A percentile compares a stretch with the other conserved stretches of the same genome.
These are phyloP conservation scores for Clarireedia hainanense DNA, from an alignment of 2,329 filamentous ascomycete species.

Conservation along the genomic window DNA sequence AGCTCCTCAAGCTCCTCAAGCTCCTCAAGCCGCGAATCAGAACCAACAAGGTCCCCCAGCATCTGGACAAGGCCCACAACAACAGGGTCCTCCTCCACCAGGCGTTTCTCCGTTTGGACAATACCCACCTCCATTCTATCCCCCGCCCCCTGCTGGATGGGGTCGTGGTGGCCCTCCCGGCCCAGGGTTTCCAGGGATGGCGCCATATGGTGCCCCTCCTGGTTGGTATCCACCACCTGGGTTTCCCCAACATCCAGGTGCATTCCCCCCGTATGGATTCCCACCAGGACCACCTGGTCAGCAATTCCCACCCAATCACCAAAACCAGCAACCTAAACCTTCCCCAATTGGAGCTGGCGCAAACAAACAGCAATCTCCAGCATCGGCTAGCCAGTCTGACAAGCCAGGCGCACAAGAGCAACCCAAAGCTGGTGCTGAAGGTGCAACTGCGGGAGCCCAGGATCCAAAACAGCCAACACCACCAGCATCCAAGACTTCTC, in stretches of 20 bases:
- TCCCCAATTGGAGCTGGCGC: slow-evolving; percentile 43
- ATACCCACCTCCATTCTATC: slow-evolving; percentile 32
- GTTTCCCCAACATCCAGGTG: slow-evolving; percentile 26
- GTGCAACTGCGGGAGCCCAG: slow-evolving; percentile 30
- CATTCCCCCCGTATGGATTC: slow-evolving; percentile 46
- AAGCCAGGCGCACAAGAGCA: slow-evolving; percentile 39
- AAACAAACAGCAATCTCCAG: slow-evolving; percentile 39
- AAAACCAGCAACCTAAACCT: slow-evolving; percentile 34
- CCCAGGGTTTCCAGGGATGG: slow-evolving; percentile 63
- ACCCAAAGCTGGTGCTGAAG: slow-evolving; percentile 44
- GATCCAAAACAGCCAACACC: slow-evolving; percentile 40
- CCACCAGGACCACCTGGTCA: slow-evolving; percentile 54
- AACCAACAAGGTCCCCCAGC: slow-evolving; percentile 11
- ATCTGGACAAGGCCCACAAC: slow-evolving; percentile 15
- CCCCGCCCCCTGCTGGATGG: slow-evolving; percentile 37
- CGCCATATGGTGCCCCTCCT: slow-evolving; percentile 62
- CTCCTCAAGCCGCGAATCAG: slow-evolving; percentile 15
- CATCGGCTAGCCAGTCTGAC: slow-evolving; percentile 33
- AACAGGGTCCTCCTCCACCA: slow-evolving; percentile 10
- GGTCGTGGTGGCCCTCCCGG: slow-evolving; percentile 47
- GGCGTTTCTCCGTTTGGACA: slow-evolving; percentile 31
- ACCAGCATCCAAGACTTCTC: slow-evolving; percentile 60
- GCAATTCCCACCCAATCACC: slow-evolving; percentile 41
- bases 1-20: slow-evolving; percentile 12
- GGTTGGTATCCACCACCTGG: slow-evolving; percentile 73